phyloP scores from a whole-genome alignment of 2,329 filamentous ascomycete genomes.

The Fusarium paranaense region DNA sequence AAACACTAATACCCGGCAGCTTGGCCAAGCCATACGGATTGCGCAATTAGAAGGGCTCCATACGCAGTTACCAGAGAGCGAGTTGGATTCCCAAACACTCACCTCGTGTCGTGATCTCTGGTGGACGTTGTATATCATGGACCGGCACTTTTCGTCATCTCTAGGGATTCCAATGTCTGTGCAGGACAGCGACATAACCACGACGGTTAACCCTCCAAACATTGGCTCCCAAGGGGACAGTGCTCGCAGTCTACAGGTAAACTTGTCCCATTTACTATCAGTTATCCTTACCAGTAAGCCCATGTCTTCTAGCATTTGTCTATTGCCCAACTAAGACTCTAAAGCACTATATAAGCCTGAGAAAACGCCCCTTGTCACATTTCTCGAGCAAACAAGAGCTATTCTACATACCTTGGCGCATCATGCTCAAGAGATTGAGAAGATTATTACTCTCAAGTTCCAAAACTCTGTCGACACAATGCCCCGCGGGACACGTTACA shows the following conservation, averaged over 20 bases:
- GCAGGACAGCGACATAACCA: constrained; percentile 54
- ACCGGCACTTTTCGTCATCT: constrained; percentile 54
- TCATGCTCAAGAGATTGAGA: constrained; percentile 54
- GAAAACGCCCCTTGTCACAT: constrained; percentile 48
- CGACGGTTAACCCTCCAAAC: constrained; percentile 44
- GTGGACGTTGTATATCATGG: constrained; percentile 57
- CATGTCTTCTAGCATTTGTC: neutral
- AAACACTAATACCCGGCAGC: constrained; percentile 33
- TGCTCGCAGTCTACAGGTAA: constrained; percentile 50
- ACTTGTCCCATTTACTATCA: constrained; percentile 50
- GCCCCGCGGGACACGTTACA: constrained; percentile 51
- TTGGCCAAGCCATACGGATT: constrained; percentile 54
- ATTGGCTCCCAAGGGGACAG: constrained; percentile 44
- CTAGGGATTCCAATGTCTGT: constrained; percentile 53
- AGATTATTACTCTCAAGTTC: constrained; percentile 49
- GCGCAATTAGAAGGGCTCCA: constrained; percentile 56
- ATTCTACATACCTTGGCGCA: constrained; percentile 52
- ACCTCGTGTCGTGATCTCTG: constrained; percentile 52
- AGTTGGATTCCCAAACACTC: constrained; percentile 48
- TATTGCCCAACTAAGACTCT: neutral
- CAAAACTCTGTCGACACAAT: constrained; percentile 51
- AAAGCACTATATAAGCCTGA: constrained; percentile 51
- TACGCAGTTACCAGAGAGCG: constrained; percentile 52
- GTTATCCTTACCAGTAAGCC: constrained; percentile 51
- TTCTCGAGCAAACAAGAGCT: constrained; percentile 51